phyloP scores from a whole-genome alignment of 345 rosid genomes.

The Linum tenue region DNA sequence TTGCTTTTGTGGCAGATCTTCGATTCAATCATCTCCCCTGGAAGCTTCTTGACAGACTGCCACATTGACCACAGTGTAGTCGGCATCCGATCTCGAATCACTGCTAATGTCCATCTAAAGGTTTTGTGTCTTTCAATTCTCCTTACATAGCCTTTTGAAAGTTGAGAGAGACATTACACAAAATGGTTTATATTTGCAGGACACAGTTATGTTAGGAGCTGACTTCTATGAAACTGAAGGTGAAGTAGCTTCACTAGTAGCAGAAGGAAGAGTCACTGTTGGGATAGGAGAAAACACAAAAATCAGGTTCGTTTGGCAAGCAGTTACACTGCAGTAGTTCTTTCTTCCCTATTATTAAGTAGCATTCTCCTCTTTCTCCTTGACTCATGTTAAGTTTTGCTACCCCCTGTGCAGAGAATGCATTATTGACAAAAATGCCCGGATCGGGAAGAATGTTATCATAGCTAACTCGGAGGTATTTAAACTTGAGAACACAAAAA shows the following conservation, averaged over 20 bases:
- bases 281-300: conserved; percentile 83
- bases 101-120: conserved; percentile 66
- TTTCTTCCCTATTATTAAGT: not conserved
- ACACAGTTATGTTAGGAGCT: conserved; percentile 89
- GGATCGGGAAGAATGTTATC: conserved; percentile 79
- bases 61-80: conserved; percentile 77
- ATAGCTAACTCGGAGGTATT: conserved; percentile 81
- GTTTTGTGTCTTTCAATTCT: conserved; percentile 34
- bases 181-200: conserved; percentile 33
- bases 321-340: not conserved
- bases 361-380: not conserved
- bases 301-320: conserved; percentile 33
- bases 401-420: conserved; percentile 47
- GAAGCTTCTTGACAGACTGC: conserved; percentile 67
- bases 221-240: conserved; percentile 78
- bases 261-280: conserved; percentile 64
- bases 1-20: conserved; percentile 38
- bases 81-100: conserved; percentile 83
- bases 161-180: not conserved
- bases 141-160: not conserved
- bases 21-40: conserved; percentile 85
- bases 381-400: conserved; percentile 3
- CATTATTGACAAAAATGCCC: conserved; percentile 92
- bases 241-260: conserved; percentile 47
- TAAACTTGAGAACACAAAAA: not conserved